Base-by-base conservation (phyloP, 805 yeast species). In the Candida pini region DNA sequence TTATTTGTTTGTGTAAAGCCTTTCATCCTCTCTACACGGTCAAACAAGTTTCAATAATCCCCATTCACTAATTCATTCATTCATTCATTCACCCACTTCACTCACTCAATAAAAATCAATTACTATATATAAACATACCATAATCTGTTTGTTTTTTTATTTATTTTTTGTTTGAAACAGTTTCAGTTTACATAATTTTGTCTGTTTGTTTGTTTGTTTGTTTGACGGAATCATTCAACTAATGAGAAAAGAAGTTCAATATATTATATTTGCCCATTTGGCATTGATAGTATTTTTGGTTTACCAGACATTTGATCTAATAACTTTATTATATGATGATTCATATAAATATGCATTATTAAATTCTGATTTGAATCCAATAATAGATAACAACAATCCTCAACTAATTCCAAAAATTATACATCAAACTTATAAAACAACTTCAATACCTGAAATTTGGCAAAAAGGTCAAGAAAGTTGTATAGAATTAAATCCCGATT, bases 341-440 rank as follows among this genome's bases (percentile, higher is more conserved):
- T 65, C 87, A 0, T 71, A 66, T 50, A 61, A 68, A 12, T 85
- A 81, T 51, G 84, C 82, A 1, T 62, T 85, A 17, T 53, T 73
- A 12, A 76, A 76, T 33, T 63, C 65, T 10, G 94, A 86, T 40
- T 53, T 84, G 31, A 75, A 78, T 45, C 80, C 80, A 2, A 18
- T 32, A n/a, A 20, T 37, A 7, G 63, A 59, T 21, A 66, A 66
- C n/a, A 52, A 60, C 6, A 63, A 63, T 38, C 76, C 78, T 8
- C 70, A 69, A 39, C 54, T 81, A 25, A 86, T 88, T 30, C 97
- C 97, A 25, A 84, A 82, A 51, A 87, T 88, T 54, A 87, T 89
- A 36, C 97, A 89, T 55, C 97, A 89, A 58, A 89, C 96, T 10
- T 89, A 89, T 60, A 88, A 84, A 55, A 82, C 85, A 15, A 69